Base-by-base conservation (phyloP, 768 basidiomycete genomes). In the Pleurotus djamor region DNA sequence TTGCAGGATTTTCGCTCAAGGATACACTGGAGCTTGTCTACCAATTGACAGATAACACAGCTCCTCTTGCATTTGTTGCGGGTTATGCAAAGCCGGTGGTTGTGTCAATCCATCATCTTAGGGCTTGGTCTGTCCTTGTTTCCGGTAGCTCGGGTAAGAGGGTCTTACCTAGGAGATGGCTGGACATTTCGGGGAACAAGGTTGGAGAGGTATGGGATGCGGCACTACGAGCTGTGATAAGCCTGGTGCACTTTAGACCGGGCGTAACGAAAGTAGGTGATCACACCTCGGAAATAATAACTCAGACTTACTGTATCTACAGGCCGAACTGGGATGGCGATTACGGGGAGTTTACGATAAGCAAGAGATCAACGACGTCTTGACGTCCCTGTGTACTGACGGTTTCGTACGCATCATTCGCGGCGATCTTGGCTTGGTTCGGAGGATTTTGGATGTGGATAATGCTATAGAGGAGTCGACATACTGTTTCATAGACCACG, bases 291-390 rank as follows among this genome's bases (percentile, higher is more conserved):
- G 59, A 21, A 21, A 57, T 16, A 38, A 49, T 54, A 37, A 37
- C 48, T 58, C 13, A 60, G 48, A 21, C 36, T 61, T 36, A 58
- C 32, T 12, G 33, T 47, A 35, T 44, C 33, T 54, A 48, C 61
- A 92, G 91, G 75, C 75, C 10, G 89, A 92, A 67, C 73, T 93
- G 57, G 78, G 83, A 54, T 91, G 88, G 88, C 77, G 89, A 49
- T 74, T 94, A 59, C 78, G 85, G 61, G 74, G 82, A 13, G 83
- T 88, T 17, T 93, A 92, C 63, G 91, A 94, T 67, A 78, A 86
- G 58, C 88, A 88, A 62, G 92, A 93, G 67, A 73, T 89, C 28
- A 72, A 77, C 50, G 91, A 92, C n/a, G 60, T 88, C 17, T 66
- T 91, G 48, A 71, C 73, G 12, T 79, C 79, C 57, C 71, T 93